Conservation (phyloP, 73 alveolate genomes). For the Paramecium primaurelia region DNA sequence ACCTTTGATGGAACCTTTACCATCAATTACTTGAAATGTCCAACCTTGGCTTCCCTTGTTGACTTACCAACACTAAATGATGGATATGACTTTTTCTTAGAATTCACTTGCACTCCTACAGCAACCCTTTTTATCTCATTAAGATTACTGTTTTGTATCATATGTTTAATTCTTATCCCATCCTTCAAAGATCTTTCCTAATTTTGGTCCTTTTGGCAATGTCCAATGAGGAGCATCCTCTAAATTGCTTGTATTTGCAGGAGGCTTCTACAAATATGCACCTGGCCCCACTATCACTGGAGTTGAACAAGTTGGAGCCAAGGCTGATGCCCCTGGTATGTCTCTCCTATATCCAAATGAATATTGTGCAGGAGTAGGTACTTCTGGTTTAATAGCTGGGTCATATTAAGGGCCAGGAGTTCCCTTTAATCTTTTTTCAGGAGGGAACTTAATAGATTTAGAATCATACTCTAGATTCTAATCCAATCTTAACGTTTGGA, state of each 20-base stretch:
- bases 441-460: constrained; percentile 47
- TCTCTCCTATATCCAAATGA: constrained; percentile 80
- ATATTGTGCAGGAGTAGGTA: constrained; percentile 65
- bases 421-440: not conserved
- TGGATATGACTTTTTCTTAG: constrained; percentile 72
- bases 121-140: constrained; percentile 43
- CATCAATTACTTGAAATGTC: constrained; percentile 73
- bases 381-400: constrained; percentile 75
- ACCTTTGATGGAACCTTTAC: constrained; percentile 68
- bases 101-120: constrained; percentile 68
- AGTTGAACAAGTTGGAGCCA: constrained; percentile 73
- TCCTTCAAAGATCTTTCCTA: constrained; percentile 67
- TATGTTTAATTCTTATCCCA: constrained; percentile 73
- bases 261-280: constrained; percentile 73
- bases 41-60: constrained; percentile 68
- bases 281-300: constrained; percentile 85
- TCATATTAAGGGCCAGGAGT: constrained; percentile 82
- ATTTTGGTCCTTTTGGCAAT: constrained; percentile 68
- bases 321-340: constrained; percentile 67
- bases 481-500: constrained; percentile 59
- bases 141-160: constrained; percentile 65
- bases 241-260: constrained; percentile 70
- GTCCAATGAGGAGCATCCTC: constrained; percentile 78
- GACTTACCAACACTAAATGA: constrained; percentile 70
- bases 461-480: constrained; percentile 56